A percentile compares a stretch with the other conserved stretches of the same genome.
Conservation (phyloP, 495 filamentous ascomycete species). For the Halenospora varia region DNA sequence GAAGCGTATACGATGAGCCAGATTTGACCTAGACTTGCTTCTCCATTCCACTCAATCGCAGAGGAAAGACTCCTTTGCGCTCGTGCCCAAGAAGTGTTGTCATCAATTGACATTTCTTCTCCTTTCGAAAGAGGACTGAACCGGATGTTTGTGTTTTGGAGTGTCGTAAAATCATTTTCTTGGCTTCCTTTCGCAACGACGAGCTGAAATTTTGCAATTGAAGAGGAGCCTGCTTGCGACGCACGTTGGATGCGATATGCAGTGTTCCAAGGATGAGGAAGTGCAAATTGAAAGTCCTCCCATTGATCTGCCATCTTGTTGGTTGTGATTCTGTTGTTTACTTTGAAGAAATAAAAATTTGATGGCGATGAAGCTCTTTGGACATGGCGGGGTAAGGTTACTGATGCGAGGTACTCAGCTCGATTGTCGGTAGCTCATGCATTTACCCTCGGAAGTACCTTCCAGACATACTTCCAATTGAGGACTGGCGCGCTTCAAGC, state of each 20-base stretch:
- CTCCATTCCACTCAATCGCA: constrained; percentile 34
- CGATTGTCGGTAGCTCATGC: too few relatives aligned
- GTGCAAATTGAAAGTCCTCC: constrained; percentile 22
- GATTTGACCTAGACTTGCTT: constrained; percentile 53
- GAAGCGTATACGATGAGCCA: constrained; percentile 60
- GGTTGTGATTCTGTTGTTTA: background rate
- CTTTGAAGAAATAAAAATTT: background rate
- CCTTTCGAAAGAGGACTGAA: constrained; percentile 18
- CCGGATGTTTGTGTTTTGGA: background rate
- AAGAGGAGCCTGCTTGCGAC: too few relatives aligned
- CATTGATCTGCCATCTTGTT: background rate
- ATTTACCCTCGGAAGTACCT: too few relatives aligned
- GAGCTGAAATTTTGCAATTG: too few relatives aligned
- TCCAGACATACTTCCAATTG: too few relatives aligned
- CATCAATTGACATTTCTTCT: constrained; percentile 26
- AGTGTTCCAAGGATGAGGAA: too few relatives aligned
- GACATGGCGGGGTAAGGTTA: too few relatives aligned
- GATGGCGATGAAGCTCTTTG: background rate
- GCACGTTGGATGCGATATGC: too few relatives aligned
- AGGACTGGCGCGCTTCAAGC: too few relatives aligned
- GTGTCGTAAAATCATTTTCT: too few relatives aligned
- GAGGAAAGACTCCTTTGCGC: constrained; percentile 36
- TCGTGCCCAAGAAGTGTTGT: constrained; percentile 45
- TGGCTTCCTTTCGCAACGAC: too few relatives aligned
- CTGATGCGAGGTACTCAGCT: too few relatives aligned